Conservation (phyloP, 495 filamentous ascomycete species). For the Acidomyces sp. region DNA sequence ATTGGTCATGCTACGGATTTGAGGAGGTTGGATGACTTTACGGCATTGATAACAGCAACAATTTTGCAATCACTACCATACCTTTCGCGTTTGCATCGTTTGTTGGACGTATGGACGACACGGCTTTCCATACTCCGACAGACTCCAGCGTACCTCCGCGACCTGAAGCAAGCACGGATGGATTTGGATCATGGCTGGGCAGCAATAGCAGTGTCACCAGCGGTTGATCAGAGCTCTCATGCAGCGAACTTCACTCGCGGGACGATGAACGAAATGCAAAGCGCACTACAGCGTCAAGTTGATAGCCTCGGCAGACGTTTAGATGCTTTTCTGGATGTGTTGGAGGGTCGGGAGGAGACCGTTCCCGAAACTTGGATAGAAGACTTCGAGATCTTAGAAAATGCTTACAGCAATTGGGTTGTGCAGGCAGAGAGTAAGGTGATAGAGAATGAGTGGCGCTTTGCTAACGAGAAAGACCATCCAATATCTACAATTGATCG, state of each 20-base stretch:
- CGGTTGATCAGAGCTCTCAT: background rate
- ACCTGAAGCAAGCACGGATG: constrained; percentile 41
- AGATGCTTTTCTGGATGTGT: constrained; percentile 68
- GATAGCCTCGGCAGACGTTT: constrained; percentile 54
- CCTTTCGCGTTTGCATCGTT: constrained; percentile 53
- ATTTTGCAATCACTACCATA: constrained; percentile 74
- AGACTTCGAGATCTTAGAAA: constrained; percentile 65
- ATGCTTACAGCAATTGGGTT: constrained; percentile 68
- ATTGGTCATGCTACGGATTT: constrained; percentile 24
- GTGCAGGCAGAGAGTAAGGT: constrained; percentile 26
- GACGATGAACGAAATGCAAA: constrained; percentile 14
- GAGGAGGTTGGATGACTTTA: constrained; percentile 65
- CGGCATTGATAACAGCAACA: constrained; percentile 76
- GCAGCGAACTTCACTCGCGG: constrained; percentile 11
- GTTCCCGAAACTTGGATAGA: constrained; percentile 82
- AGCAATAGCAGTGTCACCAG: constrained; percentile 25
- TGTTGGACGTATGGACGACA: constrained; percentile 63
- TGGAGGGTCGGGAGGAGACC: constrained; percentile 72
- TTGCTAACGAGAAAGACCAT: background rate
- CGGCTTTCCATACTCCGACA: constrained; percentile 60
- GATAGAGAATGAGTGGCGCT: constrained; percentile 25
- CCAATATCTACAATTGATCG: too few species aligned
- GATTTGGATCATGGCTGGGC: constrained; percentile 41
- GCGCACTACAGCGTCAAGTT: constrained; percentile 55
- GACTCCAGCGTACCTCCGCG: constrained; percentile 53